phyloP scores from a whole-genome alignment of 441 rosid species.

The Gossypium davidsonii region DNA sequence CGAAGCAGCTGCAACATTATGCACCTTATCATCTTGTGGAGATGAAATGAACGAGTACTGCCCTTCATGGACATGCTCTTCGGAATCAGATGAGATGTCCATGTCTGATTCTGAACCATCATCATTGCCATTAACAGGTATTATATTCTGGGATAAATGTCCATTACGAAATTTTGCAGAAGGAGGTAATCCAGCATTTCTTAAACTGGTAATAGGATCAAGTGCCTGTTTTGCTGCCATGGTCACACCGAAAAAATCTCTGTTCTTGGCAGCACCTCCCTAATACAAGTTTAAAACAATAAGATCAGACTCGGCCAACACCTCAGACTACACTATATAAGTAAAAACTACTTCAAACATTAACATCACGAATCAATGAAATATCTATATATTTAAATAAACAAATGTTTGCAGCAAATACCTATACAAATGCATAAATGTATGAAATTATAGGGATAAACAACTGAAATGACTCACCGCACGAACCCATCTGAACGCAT shows the following conservation, averaged over 20 bases:
- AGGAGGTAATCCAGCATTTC: constrained; percentile 36
- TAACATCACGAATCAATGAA: neutral
- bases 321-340: neutral
- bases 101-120: constrained; percentile 60
- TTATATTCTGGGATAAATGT: constrained; percentile 33
- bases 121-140: constrained; percentile 25
- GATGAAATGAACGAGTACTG: constrained; percentile 45
- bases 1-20: constrained; percentile 20
- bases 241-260: constrained; percentile 23
- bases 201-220: constrained; percentile 28
- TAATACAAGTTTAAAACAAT: constrained; percentile 18
- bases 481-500: constrained; percentile 42
- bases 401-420: neutral
- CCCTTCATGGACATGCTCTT: constrained; percentile 42
- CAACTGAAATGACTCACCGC: constrained; percentile 33
- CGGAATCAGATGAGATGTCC: constrained; percentile 57
- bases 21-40: constrained; percentile 43
- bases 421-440: neutral
- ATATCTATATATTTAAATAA: neutral
- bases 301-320: constrained; percentile 13
- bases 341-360: constrained; percentile 1
- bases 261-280: constrained; percentile 32
- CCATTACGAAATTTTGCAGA: constrained; percentile 30
- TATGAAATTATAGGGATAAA: neutral
- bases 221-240: constrained; percentile 27